These are phyloP conservation scores for Phytophthora constricta DNA, from an alignment of 352 stramenopile genomes.

Conservation along the genomic window DNA sequence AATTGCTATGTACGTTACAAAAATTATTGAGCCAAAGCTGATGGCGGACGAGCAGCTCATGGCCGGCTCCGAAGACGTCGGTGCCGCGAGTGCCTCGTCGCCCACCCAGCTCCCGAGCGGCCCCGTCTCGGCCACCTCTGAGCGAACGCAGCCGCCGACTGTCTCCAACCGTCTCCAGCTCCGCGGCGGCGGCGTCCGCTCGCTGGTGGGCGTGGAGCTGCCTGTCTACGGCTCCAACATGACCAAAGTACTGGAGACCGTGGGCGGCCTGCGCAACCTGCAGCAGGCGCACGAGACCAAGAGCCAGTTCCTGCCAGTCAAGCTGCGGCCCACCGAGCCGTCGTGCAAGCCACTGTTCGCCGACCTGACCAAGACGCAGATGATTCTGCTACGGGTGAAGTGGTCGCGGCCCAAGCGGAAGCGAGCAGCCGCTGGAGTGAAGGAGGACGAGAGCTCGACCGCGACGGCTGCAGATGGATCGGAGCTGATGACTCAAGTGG, in stretches of 20 bases:
- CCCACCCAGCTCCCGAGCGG: slow-evolving; percentile 8
- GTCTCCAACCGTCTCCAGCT: slow-evolving; percentile 41
- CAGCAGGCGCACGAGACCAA: slow-evolving; percentile 76
- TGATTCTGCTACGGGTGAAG: slow-evolving; percentile 65
- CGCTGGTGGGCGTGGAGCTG: slow-evolving; percentile 70
- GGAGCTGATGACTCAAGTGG: slow-evolving; percentile 49
- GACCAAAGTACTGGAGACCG: slow-evolving; percentile 57
- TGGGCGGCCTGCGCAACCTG: slow-evolving; percentile 62
- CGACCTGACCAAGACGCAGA: slow-evolving; percentile 84
- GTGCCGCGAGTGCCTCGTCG: background rate
- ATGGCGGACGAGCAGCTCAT: slow-evolving; percentile 34
- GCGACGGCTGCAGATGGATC: slow-evolving; percentile 17
- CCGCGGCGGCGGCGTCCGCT: slow-evolving; percentile 38
- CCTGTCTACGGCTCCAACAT: slow-evolving; percentile 64
- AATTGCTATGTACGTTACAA: background rate
- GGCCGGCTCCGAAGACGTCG: background rate
- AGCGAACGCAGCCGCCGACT: slow-evolving; percentile 1
- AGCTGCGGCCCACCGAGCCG: slow-evolving; percentile 74
- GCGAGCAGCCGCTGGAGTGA: slow-evolving; percentile 1
- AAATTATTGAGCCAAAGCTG: slow-evolving; percentile 28
- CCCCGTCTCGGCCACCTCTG: slow-evolving; percentile 1
- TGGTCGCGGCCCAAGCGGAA: slow-evolving; percentile 40
- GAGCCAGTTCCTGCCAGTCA: slow-evolving; percentile 80
- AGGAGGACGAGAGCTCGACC: slow-evolving; percentile 19
- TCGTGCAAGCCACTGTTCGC: slow-evolving; percentile 87